Evolutionary conservation across 139 green algal species (phyloP).

Genomic region (Edaphochlamys debaryana): DNA sequence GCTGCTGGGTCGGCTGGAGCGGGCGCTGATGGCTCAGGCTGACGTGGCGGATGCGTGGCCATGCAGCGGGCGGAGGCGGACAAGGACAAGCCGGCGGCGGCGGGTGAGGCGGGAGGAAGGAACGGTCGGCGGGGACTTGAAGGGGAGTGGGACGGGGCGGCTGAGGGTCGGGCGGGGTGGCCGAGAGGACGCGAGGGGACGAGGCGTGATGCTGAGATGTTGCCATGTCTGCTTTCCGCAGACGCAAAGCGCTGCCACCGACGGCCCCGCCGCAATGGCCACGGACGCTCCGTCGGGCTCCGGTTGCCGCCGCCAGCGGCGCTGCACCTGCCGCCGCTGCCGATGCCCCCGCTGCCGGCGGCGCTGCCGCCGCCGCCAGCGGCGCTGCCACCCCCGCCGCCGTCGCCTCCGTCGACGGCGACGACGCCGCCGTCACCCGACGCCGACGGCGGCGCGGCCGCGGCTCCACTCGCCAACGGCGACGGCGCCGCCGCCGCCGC

Average conservation of each 20-base stretch:
- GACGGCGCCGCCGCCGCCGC: constrained; percentile 14
- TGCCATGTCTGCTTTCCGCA: no score
- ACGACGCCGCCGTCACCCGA: background rate
- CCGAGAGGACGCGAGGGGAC: no score
- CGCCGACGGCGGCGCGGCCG: constrained; percentile 22
- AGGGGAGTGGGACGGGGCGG: no score
- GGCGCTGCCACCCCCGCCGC: background rate
- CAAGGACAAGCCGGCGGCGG: background rate
- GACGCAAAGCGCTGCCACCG: background rate
- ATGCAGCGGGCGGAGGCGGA: constrained; percentile 23
- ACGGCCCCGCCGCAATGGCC: no score
- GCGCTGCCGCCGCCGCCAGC: background rate
- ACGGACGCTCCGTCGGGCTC: background rate
- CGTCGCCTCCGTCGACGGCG: background rate
- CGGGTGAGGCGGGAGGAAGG: background rate
- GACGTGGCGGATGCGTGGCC: constrained; percentile 65
- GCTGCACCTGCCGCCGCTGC: background rate
- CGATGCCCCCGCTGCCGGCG: background rate
- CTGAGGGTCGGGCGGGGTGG: no score
- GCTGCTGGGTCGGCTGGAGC: constrained; percentile 76
- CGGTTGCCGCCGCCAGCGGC: background rate
- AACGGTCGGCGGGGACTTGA: no score
- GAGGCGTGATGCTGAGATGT: no score
- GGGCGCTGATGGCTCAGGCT: constrained; percentile 72
- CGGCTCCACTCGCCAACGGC: background rate